Percentiles rank a stretch among this genome's conserved stretches.
These are phyloP conservation scores for Pseudohalonectria lignicola DNA, from an alignment of 2,329 filamentous ascomycete genomes.

Conservation along the genomic window DNA sequence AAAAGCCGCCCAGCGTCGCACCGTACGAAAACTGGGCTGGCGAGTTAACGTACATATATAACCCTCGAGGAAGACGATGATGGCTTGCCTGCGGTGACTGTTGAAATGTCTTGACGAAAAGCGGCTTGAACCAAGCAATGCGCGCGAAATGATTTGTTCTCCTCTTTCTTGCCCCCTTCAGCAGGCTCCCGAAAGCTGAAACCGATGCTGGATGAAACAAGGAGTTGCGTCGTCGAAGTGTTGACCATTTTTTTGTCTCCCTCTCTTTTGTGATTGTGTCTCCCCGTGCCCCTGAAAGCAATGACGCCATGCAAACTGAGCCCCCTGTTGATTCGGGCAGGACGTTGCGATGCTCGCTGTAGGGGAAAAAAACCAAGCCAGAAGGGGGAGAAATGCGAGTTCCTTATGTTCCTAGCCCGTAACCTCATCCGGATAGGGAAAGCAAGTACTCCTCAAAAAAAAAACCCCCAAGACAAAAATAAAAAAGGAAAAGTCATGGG, in stretches of 20 bases:
- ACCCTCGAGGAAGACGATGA: conserved; percentile 56
- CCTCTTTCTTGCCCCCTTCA: conserved; percentile 9
- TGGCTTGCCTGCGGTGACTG: conserved; percentile 51
- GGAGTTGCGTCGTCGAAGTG: not conserved
- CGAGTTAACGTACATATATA: conserved; percentile 55
- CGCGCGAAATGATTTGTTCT: conserved; percentile 3
- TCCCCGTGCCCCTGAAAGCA: not conserved
- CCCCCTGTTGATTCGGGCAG: conserved; percentile 5
- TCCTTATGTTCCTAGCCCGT: not conserved
- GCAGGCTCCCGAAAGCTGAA: conserved; percentile 4
- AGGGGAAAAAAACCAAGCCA: conserved; percentile 2
- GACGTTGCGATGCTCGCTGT: conserved; percentile 13
- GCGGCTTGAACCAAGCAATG: conserved; percentile 16
- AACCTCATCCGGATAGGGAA: no score
- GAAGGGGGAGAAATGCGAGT: conserved; percentile 9
- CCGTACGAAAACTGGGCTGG: conserved; percentile 14
- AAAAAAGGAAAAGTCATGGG: conserved; percentile 4
- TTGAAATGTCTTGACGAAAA: conserved; percentile 10
- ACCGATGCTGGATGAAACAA: conserved; percentile 6
- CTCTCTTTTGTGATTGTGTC: not conserved
- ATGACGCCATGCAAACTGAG: conserved; percentile 3
- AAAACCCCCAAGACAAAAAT: conserved; percentile 5
- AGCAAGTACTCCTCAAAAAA: no score
- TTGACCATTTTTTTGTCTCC: no score
- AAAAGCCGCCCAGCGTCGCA: not conserved